Percentiles rank a stretch among this genome's conserved stretches.
These are phyloP conservation scores for Thermoascus crustaceus DNA, from an alignment of 2,329 filamentous ascomycete genomes.

Conservation along the genomic window DNA sequence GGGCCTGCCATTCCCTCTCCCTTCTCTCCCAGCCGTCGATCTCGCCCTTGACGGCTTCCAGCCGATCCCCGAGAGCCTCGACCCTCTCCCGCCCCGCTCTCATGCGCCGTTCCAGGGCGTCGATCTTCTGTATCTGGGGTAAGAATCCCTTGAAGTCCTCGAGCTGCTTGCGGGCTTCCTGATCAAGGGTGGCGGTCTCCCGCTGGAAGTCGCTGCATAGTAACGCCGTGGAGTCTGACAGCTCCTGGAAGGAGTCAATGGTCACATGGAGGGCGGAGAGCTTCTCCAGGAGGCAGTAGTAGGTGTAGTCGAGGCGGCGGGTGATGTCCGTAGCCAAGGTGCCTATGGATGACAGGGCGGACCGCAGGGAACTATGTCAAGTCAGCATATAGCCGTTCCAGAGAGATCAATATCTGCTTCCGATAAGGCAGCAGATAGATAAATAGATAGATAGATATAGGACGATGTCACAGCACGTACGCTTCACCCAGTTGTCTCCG, in stretches of 20 bases:
- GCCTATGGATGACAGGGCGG: slow-evolving; percentile 28
- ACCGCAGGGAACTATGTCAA: slow-evolving; percentile 15
- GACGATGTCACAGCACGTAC: slow-evolving; percentile 44
- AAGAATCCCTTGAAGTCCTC: slow-evolving; percentile 31
- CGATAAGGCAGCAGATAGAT: no score
- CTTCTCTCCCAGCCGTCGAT: slow-evolving; percentile 36
- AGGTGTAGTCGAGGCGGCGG: slow-evolving; percentile 40
- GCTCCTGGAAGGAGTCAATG: slow-evolving; percentile 34
- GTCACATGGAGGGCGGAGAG: slow-evolving; percentile 32
- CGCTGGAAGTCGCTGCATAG: slow-evolving; percentile 32
- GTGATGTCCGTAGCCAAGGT: slow-evolving; percentile 36
- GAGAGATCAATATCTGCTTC: no score
- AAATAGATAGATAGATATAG: no score
- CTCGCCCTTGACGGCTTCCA: slow-evolving; percentile 30
- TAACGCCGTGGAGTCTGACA: slow-evolving; percentile 27
- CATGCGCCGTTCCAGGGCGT: slow-evolving; percentile 33
- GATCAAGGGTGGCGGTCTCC: slow-evolving; percentile 27
- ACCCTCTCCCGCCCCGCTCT: slow-evolving; percentile 26
- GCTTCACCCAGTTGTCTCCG: slow-evolving; percentile 70
- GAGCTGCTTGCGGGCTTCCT: slow-evolving; percentile 31
- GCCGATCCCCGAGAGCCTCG: slow-evolving; percentile 27
- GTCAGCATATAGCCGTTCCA: neutral
- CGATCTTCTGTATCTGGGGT: slow-evolving; percentile 29
- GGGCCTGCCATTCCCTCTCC: slow-evolving; percentile 36
- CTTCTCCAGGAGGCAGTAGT: slow-evolving; percentile 41